A percentile compares a stretch with the other conserved stretches of the same genome.
Conservation (phyloP, 371 early-diverging fungal species). For the Synchytrium microbalum region DNA sequence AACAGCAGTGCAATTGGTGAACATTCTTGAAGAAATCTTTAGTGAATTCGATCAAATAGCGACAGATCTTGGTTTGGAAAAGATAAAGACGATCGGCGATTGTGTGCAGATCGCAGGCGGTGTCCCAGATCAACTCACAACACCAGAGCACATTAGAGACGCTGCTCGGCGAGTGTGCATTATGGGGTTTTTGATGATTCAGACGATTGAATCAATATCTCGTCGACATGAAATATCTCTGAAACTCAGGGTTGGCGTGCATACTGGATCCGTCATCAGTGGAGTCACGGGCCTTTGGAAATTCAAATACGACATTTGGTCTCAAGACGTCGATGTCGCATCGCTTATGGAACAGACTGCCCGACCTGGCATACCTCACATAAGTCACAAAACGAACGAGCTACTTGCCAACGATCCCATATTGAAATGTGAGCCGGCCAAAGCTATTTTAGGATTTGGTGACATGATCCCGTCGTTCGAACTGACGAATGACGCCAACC, state of each 20-base stretch:
- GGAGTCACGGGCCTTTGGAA: conserved; percentile 28
- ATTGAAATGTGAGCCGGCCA: conserved; percentile 7
- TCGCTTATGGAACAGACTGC: conserved; percentile 22
- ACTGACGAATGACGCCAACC: background rate
- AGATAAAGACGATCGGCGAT: conserved; percentile 28
- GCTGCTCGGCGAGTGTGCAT: conserved; percentile 14
- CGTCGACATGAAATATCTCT: background rate
- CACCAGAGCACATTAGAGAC: conserved; percentile 10
- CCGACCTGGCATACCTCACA: conserved; percentile 13
- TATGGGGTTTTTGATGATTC: conserved; percentile 18
- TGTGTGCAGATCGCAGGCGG: conserved; percentile 25
- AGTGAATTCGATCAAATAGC: conserved; percentile 16
- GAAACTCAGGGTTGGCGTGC: conserved; percentile 21
- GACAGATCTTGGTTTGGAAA: conserved; percentile 20
- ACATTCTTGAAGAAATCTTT: conserved; percentile 19
- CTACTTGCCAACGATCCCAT: conserved; percentile 8
- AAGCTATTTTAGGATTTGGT: conserved; percentile 10
- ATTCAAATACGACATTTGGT: conserved; percentile 29
- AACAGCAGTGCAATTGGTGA: conserved; percentile 16
- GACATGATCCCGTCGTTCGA: conserved; percentile 11
- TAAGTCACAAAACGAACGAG: conserved; percentile 11
- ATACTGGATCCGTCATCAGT: conserved; percentile 23
- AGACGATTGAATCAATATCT: conserved; percentile 9
- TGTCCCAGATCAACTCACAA: conserved; percentile 19
- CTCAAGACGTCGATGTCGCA: conserved; percentile 23